A percentile compares a stretch with the other conserved stretches of the same genome.
Evolutionary conservation across 1,139 yeast species (phyloP).

Genomic region (Candida labiduridarum): DNA sequence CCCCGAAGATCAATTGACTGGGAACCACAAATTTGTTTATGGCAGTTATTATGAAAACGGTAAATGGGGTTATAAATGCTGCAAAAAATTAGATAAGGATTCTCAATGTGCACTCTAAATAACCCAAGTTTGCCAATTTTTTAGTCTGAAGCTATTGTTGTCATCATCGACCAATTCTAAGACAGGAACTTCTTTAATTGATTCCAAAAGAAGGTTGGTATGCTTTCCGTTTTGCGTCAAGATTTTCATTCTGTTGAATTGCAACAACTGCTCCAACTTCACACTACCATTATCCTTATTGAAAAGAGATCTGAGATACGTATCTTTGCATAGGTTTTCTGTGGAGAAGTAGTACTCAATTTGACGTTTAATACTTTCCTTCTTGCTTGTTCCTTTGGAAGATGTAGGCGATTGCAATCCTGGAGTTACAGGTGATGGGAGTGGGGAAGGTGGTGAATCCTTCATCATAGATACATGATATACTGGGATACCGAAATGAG

Average conservation of each 20-base stretch:
- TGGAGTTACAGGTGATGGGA: neutral
- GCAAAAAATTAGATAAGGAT: slow-evolving; percentile 31
- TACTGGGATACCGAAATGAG: slow-evolving; percentile 7
- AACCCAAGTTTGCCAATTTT: slow-evolving; percentile 24
- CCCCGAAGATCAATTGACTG: slow-evolving; percentile 37
- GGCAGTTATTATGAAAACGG: slow-evolving; percentile 53
- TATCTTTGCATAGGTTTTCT: slow-evolving; percentile 28
- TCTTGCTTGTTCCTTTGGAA: neutral
- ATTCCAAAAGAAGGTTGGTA: slow-evolving; percentile 16
- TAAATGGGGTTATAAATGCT: slow-evolving; percentile 53
- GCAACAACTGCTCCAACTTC: slow-evolving; percentile 18
- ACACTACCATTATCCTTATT: slow-evolving; percentile 22
- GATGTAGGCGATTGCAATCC: neutral
- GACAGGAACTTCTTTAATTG: slow-evolving; percentile 17
- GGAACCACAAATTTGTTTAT: slow-evolving; percentile 46
- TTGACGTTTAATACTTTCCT: slow-evolving; percentile 19
- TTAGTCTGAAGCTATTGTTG: slow-evolving; percentile 16
- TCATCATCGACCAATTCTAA: slow-evolving; percentile 18
- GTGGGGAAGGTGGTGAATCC: neutral
- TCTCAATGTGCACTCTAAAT: slow-evolving; percentile 25
- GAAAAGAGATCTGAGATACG: slow-evolving; percentile 24
- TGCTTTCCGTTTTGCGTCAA: slow-evolving; percentile 25
- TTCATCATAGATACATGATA: slow-evolving; percentile 3
- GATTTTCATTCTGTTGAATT: slow-evolving; percentile 21
- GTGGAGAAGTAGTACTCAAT: slow-evolving; percentile 29